These are phyloP conservation scores for Tulasnella sp. DNA, from an alignment of 768 basidiomycete genomes.

Conservation along the genomic window DNA sequence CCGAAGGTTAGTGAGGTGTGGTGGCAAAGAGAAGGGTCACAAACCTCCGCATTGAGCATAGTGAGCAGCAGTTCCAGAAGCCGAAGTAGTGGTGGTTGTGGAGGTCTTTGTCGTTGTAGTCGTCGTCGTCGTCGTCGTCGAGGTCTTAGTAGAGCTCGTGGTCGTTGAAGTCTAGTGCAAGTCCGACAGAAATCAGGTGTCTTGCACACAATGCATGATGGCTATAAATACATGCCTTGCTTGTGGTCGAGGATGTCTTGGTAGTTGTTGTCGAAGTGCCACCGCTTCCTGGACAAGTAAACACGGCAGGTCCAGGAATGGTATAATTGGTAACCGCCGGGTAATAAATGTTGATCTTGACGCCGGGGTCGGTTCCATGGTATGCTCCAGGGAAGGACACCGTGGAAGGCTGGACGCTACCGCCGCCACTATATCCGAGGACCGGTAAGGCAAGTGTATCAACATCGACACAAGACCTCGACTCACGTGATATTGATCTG, in stretches of 20 bases:
- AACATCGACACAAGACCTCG: background rate
- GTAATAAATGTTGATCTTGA: slow-evolving; percentile 23
- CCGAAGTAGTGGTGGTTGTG: background rate
- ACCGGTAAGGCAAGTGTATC: background rate
- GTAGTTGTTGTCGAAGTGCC: background rate
- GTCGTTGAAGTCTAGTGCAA: background rate
- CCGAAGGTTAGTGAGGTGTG: background rate
- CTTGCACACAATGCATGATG: background rate
- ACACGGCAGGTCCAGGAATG: slow-evolving; percentile 18
- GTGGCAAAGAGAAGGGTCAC: background rate
- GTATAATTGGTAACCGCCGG: slow-evolving; percentile 17
- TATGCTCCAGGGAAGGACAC: slow-evolving; percentile 27
- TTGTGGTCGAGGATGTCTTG: slow-evolving; percentile 3
- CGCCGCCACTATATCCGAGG: slow-evolving; percentile 32
- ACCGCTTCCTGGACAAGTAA: slow-evolving; percentile 11
- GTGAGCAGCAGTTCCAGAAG: background rate
- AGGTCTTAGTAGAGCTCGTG: background rate
- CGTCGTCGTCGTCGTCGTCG: background rate
- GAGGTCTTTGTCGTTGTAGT: background rate
- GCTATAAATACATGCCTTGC: background rate
- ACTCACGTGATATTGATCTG: slow-evolving; percentile 37
- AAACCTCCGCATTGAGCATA: slow-evolving; percentile 12
- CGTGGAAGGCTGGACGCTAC: slow-evolving; percentile 27
- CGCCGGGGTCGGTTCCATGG: slow-evolving; percentile 22
- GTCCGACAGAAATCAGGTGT: background rate